A percentile compares a stretch with the other conserved stretches of the same genome.
Evolutionary conservation across 1,284 basidiomycete species (phyloP).

Genomic region (Irpex lacteus): DNA sequence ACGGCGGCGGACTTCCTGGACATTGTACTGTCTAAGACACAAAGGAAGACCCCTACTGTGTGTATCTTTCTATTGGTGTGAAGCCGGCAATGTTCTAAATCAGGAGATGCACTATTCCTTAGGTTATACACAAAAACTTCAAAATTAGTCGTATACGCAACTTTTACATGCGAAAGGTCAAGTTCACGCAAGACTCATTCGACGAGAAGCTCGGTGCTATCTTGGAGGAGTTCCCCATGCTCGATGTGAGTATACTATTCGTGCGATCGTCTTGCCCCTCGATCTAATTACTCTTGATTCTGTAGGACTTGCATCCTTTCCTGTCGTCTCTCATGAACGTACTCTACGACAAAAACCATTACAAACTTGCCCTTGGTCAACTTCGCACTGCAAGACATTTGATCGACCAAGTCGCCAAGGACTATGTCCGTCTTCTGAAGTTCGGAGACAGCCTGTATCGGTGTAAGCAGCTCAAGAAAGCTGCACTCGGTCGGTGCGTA

Average conservation of each 20-base stretch:
- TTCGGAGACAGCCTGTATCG: conserved; percentile 95
- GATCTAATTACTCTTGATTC: neutral
- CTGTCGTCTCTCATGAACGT: conserved; percentile 93
- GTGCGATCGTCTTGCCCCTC: neutral
- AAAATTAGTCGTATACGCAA: conserved; percentile 95
- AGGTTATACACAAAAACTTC: conserved; percentile 98
- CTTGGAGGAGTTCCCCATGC: conserved; percentile 93
- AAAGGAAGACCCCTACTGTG: conserved; percentile 96
- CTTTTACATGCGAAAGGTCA: conserved; percentile 99
- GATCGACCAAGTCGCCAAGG: conserved; percentile 94
- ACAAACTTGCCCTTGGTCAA: conserved; percentile 95
- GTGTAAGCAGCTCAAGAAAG: conserved; percentile 95
- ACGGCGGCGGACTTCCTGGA: conserved; percentile 95
- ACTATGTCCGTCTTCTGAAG: conserved; percentile 92
- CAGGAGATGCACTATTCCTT: neutral
- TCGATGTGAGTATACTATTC: conserved; percentile 68
- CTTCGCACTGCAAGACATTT: conserved; percentile 91
- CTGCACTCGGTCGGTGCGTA: conserved; percentile 86
- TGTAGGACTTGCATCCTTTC: conserved; percentile 92
- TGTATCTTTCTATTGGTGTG: conserved; percentile 16
- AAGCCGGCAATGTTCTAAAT: too few species aligned
- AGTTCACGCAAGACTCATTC: conserved; percentile 97
- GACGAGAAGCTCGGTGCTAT: conserved; percentile 96
- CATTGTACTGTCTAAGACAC: conserved; percentile 92
- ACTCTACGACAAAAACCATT: conserved; percentile 98